Percentiles rank a stretch among this genome's conserved stretches.
These are phyloP conservation scores for Babesia gibsoni DNA, from an alignment of 169 alveolate genomes.

Conservation along the genomic window DNA sequence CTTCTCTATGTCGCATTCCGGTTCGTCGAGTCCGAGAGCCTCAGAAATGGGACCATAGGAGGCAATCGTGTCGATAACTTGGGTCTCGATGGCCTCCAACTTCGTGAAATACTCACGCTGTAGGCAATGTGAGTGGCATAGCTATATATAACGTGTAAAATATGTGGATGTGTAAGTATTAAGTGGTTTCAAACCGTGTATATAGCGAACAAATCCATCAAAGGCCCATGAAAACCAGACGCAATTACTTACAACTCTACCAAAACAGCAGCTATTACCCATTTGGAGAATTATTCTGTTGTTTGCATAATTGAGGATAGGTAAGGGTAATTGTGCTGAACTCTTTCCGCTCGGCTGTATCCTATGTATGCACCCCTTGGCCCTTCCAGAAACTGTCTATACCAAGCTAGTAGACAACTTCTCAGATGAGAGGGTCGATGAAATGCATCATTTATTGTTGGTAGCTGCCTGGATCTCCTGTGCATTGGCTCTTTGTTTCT, in stretches of 20 bases:
- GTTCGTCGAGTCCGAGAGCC: constrained; percentile 59
- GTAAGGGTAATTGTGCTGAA: too few relatives aligned
- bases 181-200: too few relatives aligned
- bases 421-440: neutral
- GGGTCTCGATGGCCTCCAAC: constrained; percentile 49
- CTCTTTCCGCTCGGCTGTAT: neutral
- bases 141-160: neutral
- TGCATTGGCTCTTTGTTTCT: constrained; percentile 50
- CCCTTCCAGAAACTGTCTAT: neutral
- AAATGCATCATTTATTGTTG: neutral
- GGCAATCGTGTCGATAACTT: constrained; percentile 50
- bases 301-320: too few relatives aligned
- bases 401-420: neutral
- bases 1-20: constrained; percentile 42
- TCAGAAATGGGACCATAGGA: constrained; percentile 61
- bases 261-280: constrained; percentile 63
- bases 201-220: too few relatives aligned
- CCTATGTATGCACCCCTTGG: constrained; percentile 57
- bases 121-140: neutral
- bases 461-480: constrained; percentile 7
- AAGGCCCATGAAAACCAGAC: too few relatives aligned
- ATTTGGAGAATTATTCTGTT: neutral
- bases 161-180: too few relatives aligned
- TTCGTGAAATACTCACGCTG: constrained; percentile 43
- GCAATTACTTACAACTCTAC: constrained; percentile 45